These are phyloP conservation scores for Jamesozyma jinghongensis DNA, from an alignment of 805 yeast species.

Conservation along the genomic window DNA sequence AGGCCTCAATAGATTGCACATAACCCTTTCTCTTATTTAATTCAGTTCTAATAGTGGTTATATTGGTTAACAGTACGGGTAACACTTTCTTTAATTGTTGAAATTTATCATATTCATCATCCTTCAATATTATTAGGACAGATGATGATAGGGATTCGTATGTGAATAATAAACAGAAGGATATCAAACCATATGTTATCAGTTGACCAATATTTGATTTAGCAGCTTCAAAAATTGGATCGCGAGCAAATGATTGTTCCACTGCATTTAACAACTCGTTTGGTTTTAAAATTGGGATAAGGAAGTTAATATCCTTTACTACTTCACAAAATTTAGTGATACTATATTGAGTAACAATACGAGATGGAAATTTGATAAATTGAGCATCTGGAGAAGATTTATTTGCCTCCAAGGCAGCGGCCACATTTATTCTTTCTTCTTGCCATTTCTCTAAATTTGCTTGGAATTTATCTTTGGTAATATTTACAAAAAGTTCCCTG, in stretches of 20 bases:
- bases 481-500: slow-evolving; percentile 8
- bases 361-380: slow-evolving; percentile 14
- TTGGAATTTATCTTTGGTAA: slow-evolving; percentile 10
- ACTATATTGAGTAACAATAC: slow-evolving; percentile 11
- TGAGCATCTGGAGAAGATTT: background rate
- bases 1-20: slow-evolving; percentile 11
- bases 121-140: slow-evolving; percentile 23
- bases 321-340: slow-evolving; percentile 15
- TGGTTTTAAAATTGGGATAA: slow-evolving; percentile 23
- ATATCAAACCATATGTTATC: slow-evolving; percentile 14
- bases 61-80: slow-evolving; percentile 11
- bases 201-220: slow-evolving; percentile 16
- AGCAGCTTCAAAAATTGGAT: slow-evolving; percentile 12
- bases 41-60: slow-evolving; percentile 14
- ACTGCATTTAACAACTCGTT: slow-evolving; percentile 14
- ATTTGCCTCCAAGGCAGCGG: background rate
- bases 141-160: slow-evolving; percentile 23
- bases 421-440: slow-evolving; percentile 3
- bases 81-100: slow-evolving; percentile 10
- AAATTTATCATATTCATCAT: slow-evolving; percentile 15
- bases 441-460: slow-evolving; percentile 9
- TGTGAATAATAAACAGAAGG: slow-evolving; percentile 18
- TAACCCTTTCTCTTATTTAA: slow-evolving; percentile 13
- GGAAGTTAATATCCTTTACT: slow-evolving; percentile 14
- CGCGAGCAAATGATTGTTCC: slow-evolving; percentile 17